These are phyloP conservation scores for Boletus rubescentipes DNA, from an alignment of 768 basidiomycete species.

Conservation along the genomic window DNA sequence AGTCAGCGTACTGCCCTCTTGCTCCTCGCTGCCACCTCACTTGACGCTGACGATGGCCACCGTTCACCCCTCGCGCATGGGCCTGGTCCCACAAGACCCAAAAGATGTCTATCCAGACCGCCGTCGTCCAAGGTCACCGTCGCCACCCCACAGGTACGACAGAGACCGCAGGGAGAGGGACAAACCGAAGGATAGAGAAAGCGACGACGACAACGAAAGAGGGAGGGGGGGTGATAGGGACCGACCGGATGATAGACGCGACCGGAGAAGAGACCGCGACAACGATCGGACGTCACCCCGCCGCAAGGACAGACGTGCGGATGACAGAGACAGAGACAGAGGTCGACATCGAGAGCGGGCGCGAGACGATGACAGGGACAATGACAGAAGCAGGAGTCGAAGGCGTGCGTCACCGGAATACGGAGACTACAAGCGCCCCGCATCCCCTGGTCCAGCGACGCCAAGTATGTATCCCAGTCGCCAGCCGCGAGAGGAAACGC, in stretches of 20 bases:
- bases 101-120: slow-evolving; percentile 15
- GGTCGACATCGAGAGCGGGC: slow-evolving; percentile 25
- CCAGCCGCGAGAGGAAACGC: slow-evolving; percentile 11
- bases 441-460: slow-evolving; percentile 39
- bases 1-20: slow-evolving; percentile 12
- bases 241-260: background rate
- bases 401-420: slow-evolving; percentile 59
- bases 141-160: slow-evolving; percentile 36
- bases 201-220: slow-evolving; percentile 13
- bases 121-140: slow-evolving; percentile 44
- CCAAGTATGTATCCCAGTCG: slow-evolving; percentile 57
- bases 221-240: background rate
- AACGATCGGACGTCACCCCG: slow-evolving; percentile 4
- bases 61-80: slow-evolving; percentile 72
- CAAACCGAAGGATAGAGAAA: slow-evolving; percentile 25
- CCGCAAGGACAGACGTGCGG: slow-evolving; percentile 3
- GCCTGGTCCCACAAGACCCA: slow-evolving; percentile 53
- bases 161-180: slow-evolving; percentile 33
- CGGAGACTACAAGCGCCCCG: slow-evolving; percentile 51
- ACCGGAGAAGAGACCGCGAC: background rate
- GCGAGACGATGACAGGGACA: slow-evolving; percentile 22
- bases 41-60: slow-evolving; percentile 52
- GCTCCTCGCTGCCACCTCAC: no score
- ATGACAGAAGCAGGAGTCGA: slow-evolving; percentile 14
- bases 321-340: slow-evolving; percentile 20